A percentile compares a stretch with the other conserved stretches of the same genome.
Evolutionary conservation across 2,329 filamentous ascomycete species (phyloP).

Genomic region (Aspergillus carbonarius): DNA sequence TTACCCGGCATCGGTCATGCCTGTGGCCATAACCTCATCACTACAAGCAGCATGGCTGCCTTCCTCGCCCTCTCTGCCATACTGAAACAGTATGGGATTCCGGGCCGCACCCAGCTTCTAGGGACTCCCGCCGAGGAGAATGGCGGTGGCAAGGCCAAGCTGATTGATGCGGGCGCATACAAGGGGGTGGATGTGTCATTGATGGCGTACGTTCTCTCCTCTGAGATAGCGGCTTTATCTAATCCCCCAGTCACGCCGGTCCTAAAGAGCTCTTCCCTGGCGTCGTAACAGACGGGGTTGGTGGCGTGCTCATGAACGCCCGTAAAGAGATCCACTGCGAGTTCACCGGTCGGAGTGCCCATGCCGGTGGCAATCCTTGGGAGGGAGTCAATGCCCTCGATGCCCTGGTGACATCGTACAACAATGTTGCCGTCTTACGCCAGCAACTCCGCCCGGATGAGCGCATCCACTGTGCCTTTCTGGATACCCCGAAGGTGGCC

Average conservation of each 20-base stretch:
- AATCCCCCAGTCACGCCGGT: constrained; percentile 23
- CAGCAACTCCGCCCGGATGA: constrained; percentile 57
- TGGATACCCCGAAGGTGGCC: constrained; percentile 52
- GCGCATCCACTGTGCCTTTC: constrained; percentile 56
- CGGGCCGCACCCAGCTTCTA: constrained; percentile 36
- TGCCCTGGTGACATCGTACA: constrained; percentile 51
- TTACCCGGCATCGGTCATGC: constrained; percentile 42
- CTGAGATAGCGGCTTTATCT: neutral
- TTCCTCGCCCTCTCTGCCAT: constrained; percentile 50
- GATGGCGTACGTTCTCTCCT: constrained; percentile 38
- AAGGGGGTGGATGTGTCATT: constrained; percentile 42
- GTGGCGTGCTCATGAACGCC: constrained; percentile 33
- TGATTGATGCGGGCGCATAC: constrained; percentile 48
- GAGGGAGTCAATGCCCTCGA: constrained; percentile 61
- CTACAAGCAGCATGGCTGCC: constrained; percentile 35
- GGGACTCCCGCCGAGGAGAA: constrained; percentile 43
- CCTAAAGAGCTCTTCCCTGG: constrained; percentile 27
- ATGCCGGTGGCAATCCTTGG: constrained; percentile 60
- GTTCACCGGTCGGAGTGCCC: constrained; percentile 54
- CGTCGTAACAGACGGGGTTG: constrained; percentile 24
- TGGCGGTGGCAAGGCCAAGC: constrained; percentile 40
- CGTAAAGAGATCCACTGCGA: constrained; percentile 39
- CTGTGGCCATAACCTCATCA: constrained; percentile 43
- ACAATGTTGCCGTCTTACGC: constrained; percentile 51
- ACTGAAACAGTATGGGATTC: constrained; percentile 43